Percentiles rank a stretch among this genome's conserved stretches.
Conservation (phyloP, 441 rosid genomes). For the Populus hybrid region DNA sequence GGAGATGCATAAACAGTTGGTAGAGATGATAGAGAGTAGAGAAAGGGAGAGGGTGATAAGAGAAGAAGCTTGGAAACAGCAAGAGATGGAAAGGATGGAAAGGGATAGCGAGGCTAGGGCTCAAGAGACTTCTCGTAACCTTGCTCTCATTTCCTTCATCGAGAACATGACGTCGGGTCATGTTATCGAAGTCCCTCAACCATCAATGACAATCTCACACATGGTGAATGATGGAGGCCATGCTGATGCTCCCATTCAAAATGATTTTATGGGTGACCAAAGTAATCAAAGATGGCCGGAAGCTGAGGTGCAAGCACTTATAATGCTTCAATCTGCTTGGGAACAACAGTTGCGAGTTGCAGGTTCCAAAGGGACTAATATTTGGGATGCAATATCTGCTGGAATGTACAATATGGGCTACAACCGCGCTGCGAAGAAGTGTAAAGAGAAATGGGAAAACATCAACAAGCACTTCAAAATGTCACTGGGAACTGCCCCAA, state of each 20-base stretch:
- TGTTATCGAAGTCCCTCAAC: slow-evolving; percentile 25
- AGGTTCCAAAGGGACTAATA: slow-evolving; percentile 30
- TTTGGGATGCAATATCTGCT: slow-evolving; percentile 74
- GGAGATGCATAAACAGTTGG: slow-evolving; percentile 63
- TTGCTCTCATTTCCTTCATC: slow-evolving; percentile 59
- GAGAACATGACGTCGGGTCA: slow-evolving; percentile 41
- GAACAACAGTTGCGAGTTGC: slow-evolving; percentile 37
- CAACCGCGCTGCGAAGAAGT: slow-evolving; percentile 57
- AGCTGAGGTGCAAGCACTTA: slow-evolving; percentile 73
- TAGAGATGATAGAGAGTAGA: slow-evolving; percentile 62
- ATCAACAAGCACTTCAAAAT: slow-evolving; percentile 70
- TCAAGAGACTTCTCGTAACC: slow-evolving; percentile 53
- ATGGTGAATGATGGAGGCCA: background rate
- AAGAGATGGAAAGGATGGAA: slow-evolving; percentile 56
- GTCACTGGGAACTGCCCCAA: slow-evolving; percentile 40
- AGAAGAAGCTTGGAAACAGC: slow-evolving; percentile 83
- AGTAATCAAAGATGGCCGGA: slow-evolving; percentile 63
- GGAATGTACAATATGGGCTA: slow-evolving; percentile 60
- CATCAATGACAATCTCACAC: too few species aligned
- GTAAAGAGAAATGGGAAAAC: slow-evolving; percentile 90
- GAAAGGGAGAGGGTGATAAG: slow-evolving; percentile 55
- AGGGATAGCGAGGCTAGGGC: slow-evolving; percentile 53
- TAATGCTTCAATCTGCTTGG: slow-evolving; percentile 46
- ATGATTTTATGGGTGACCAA: slow-evolving; percentile 19
- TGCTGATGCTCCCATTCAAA: slow-evolving; percentile 14